phyloP scores from a whole-genome alignment of 352 stramenopile species.

The Phytophthora capsici region DNA sequence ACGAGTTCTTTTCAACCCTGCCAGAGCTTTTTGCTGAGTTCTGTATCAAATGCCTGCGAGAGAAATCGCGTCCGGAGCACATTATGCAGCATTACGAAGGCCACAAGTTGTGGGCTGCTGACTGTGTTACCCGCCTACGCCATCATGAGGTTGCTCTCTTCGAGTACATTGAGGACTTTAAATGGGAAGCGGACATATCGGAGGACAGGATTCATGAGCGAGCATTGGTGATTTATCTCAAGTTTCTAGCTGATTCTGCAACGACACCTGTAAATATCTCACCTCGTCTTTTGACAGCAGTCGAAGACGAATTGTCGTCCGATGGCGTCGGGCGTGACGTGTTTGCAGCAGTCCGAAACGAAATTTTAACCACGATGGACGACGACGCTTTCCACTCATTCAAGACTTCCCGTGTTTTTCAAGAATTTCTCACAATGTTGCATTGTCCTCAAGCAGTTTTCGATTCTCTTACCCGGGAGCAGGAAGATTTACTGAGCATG shows the following conservation, averaged over 20 bases:
- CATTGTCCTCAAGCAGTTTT: slow-evolving; percentile 57
- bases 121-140: slow-evolving; percentile 50
- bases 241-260: slow-evolving; percentile 52
- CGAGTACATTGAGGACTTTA: slow-evolving; percentile 74
- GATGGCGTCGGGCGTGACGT: slow-evolving; percentile 47
- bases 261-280: slow-evolving; percentile 46
- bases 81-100: slow-evolving; percentile 77
- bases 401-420: slow-evolving; percentile 51
- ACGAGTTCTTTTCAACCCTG: slow-evolving; percentile 60
- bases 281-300: slow-evolving; percentile 23
- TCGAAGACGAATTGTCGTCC: slow-evolving; percentile 54
- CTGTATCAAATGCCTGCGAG: slow-evolving; percentile 69
- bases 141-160: slow-evolving; percentile 66
- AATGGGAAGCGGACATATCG: slow-evolving; percentile 55
- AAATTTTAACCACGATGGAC: slow-evolving; percentile 63
- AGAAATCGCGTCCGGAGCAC: slow-evolving; percentile 52
- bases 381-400: slow-evolving; percentile 57
- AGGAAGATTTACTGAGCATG: slow-evolving; percentile 52
- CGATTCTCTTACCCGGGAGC: slow-evolving; percentile 45
- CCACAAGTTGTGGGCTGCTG: slow-evolving; percentile 62
- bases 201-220: slow-evolving; percentile 63
- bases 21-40: slow-evolving; percentile 72
- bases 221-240: slow-evolving; percentile 64
- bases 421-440: slow-evolving; percentile 51
- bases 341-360: slow-evolving; percentile 47